A percentile compares a stretch with the other conserved stretches of the same genome.
phyloP scores from a whole-genome alignment of 345 rosid genomes.

The Heritiera littoralis region DNA sequence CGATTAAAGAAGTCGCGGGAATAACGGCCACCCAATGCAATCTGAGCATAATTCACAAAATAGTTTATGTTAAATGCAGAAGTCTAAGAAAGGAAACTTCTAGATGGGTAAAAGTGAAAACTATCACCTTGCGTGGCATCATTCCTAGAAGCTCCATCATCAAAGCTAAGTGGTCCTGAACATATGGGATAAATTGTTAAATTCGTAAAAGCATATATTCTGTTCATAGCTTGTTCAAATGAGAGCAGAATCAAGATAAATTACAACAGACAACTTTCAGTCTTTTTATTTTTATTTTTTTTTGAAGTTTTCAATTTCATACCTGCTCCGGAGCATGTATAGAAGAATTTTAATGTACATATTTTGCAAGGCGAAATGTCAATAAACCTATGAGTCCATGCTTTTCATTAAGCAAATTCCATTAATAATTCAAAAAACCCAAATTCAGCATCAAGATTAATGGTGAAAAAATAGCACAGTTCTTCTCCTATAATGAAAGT shows the following conservation, averaged over 20 bases:
- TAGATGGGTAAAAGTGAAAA: not conserved
- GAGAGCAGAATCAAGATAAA: not conserved
- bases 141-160: constrained; percentile 85
- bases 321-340: not conserved
- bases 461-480: not conserved
- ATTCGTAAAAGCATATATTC: not conserved
- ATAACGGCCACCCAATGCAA: constrained; percentile 73
- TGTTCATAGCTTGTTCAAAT: not conserved
- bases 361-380: not conserved
- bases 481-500: not conserved
- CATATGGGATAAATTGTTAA: not conserved
- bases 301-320: not conserved
- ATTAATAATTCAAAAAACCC: not conserved
- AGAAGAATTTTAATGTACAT: not conserved
- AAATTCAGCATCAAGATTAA: not conserved
- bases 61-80: not conserved
- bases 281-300: not conserved
- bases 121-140: constrained; percentile 82
- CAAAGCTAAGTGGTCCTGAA: constrained; percentile 70
- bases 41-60: constrained; percentile 46
- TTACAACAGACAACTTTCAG: not conserved
- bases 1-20: constrained; percentile 70
- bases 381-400: not conserved
- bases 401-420: not conserved
- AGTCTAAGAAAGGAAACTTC: constrained; percentile 1